Conservation (phyloP, 805 yeast species). For the Kockiozyma suomiensis region DNA sequence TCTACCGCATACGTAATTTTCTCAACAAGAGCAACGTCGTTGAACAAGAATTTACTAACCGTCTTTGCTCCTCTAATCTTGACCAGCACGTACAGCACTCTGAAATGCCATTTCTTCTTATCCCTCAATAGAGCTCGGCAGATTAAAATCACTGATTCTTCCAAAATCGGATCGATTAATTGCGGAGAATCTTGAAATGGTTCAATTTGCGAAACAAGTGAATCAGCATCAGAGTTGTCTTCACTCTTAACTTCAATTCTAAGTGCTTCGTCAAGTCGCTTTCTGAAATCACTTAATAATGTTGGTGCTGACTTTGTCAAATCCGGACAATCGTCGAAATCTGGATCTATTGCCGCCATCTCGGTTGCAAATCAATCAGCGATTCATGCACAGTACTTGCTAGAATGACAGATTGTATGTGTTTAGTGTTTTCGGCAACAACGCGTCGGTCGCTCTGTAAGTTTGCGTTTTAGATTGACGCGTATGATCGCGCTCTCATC, state of each 20-base stretch:
- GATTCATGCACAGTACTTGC: no score
- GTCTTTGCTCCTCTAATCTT: slow-evolving; percentile 69
- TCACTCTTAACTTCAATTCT: background rate
- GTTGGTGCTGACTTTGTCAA: slow-evolving; percentile 26
- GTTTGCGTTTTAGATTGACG: no score
- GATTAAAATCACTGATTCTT: background rate
- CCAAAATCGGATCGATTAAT: slow-evolving; percentile 27
- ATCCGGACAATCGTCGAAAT: slow-evolving; percentile 32
- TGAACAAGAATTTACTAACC: slow-evolving; percentile 59
- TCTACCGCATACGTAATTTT: slow-evolving; percentile 41
- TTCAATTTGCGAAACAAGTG: slow-evolving; percentile 16
- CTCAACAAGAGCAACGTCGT: slow-evolving; percentile 57
- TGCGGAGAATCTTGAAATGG: slow-evolving; percentile 31
- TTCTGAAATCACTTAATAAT: slow-evolving; percentile 14
- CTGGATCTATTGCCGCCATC: slow-evolving; percentile 15
- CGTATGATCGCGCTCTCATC: no score
- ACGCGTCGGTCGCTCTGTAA: no score
- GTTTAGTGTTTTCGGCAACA: no score
- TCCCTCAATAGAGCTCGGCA: slow-evolving; percentile 3
- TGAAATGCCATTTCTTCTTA: slow-evolving; percentile 34
- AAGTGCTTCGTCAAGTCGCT: background rate
- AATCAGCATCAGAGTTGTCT: background rate
- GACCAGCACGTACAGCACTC: slow-evolving; percentile 59
- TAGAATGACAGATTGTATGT: no score
- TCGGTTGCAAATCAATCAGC: no score